Conservation (phyloP, 169 alveolate species). For the Sarcocystis neurona region DNA sequence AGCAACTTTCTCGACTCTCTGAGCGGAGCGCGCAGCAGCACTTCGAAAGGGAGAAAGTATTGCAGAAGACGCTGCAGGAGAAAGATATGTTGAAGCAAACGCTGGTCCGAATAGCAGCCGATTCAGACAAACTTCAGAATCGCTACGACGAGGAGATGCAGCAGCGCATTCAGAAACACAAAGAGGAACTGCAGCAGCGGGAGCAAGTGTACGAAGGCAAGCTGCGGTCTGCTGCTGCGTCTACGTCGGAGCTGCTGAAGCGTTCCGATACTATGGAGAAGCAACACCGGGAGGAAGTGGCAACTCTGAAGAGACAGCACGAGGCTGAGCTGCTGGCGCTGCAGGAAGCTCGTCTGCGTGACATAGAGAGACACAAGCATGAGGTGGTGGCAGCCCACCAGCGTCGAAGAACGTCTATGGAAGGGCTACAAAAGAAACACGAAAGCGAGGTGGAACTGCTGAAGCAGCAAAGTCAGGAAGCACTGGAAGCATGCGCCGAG, state of each 20-base stretch:
- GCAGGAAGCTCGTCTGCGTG: background rate
- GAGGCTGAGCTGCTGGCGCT: background rate
- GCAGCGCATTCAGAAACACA: background rate
- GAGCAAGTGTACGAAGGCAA: background rate
- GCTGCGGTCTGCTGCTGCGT: background rate
- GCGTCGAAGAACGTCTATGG: background rate
- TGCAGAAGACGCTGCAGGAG: conserved; percentile 29
- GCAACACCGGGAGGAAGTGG: background rate
- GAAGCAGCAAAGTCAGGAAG: background rate
- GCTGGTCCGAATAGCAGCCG: conserved; percentile 13
- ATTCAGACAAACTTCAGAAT: background rate
- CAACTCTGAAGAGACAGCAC: background rate
- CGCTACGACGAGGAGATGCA: background rate
- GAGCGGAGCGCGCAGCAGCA: conserved; percentile 28
- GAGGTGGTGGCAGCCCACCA: background rate
- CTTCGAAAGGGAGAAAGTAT: background rate
- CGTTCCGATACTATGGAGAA: background rate
- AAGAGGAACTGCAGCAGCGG: background rate
- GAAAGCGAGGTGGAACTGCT: background rate
- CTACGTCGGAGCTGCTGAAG: background rate
- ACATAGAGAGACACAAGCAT: background rate
- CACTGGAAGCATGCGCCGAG: background rate
- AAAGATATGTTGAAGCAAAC: conserved; percentile 8
- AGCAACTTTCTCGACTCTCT: background rate
- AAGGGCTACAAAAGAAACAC: background rate